These are phyloP conservation scores for Trypanosoma melophagium DNA, from an alignment of 208 protist genomes.

Conservation along the genomic window DNA sequence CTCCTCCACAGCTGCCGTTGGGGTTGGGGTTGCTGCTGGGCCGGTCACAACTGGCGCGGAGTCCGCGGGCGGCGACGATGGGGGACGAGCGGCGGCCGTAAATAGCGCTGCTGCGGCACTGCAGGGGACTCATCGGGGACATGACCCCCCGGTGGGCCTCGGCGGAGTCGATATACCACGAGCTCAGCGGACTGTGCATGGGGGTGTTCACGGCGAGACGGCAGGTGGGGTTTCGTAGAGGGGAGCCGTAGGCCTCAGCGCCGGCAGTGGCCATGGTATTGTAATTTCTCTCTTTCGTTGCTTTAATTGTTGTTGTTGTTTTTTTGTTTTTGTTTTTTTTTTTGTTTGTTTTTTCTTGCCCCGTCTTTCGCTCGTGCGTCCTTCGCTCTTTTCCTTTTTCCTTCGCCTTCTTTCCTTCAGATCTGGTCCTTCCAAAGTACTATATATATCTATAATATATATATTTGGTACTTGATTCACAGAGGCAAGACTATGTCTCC, in stretches of 20 bases:
- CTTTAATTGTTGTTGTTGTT: background rate
- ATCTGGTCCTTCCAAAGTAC: no score
- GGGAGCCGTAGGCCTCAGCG: constrained; percentile 1
- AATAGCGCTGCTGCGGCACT: constrained; percentile 5
- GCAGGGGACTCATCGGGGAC: constrained; percentile 6
- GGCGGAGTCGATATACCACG: constrained; percentile 5
- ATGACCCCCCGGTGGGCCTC: background rate
- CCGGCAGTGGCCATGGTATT: no score
- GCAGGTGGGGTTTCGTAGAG: background rate
- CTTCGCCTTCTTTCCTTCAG: no score
- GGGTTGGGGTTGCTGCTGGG: no score
- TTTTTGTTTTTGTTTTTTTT: background rate
- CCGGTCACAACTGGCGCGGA: background rate
- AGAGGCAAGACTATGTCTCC: no score
- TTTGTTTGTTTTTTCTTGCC: constrained; percentile 11
- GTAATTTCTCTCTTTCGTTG: constrained; percentile 6
- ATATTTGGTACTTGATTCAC: no score
- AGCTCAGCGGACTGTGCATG: constrained; percentile 3
- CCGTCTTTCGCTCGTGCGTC: no score
- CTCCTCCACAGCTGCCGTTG: no score
- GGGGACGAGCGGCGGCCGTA: background rate
- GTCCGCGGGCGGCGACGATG: background rate
- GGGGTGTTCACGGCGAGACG: background rate
- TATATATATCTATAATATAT: no score
- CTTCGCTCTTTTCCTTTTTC: no score